Evolutionary conservation across 768 basidiomycete species (phyloP).

Genomic region (Pulveroboletus ravenelii): DNA sequence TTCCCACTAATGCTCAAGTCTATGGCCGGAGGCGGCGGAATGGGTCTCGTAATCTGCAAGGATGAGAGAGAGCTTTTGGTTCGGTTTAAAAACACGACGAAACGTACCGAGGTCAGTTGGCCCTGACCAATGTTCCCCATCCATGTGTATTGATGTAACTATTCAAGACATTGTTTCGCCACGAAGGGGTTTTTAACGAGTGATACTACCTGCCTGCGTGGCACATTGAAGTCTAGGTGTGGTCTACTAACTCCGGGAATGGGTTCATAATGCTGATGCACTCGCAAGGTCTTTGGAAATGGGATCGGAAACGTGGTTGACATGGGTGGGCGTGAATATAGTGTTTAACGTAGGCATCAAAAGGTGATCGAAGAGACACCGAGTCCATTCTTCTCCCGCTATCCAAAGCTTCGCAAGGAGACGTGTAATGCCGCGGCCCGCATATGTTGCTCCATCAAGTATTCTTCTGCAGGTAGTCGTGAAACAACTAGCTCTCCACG

Average conservation of each 20-base stretch:
- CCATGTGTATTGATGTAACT: not conserved
- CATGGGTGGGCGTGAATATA: constrained; percentile 69
- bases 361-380: constrained; percentile 71
- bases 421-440: constrained; percentile 53
- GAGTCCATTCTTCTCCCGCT: constrained; percentile 48
- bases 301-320: constrained; percentile 54
- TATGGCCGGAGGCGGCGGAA: constrained; percentile 65
- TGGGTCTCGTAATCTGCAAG: constrained; percentile 57
- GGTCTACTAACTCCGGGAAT: not conserved
- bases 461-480: constrained; percentile 51
- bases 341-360: constrained; percentile 63
- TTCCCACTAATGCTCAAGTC: constrained; percentile 56
- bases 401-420: constrained; percentile 40
- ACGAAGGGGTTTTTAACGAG: constrained; percentile 55
- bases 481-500: not conserved
- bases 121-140: not conserved
- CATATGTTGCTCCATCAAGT: constrained; percentile 46
- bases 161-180: constrained; percentile 42
- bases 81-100: constrained; percentile 34
- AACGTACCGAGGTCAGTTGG: constrained; percentile 43
- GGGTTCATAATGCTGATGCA: constrained; percentile 1
- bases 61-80: constrained; percentile 35
- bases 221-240: constrained; percentile 65
- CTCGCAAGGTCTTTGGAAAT: constrained; percentile 59
- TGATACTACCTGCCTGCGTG: constrained; percentile 49